Conservation (phyloP, 202 grass and related monocot species). For the Setaria italica region DNA sequence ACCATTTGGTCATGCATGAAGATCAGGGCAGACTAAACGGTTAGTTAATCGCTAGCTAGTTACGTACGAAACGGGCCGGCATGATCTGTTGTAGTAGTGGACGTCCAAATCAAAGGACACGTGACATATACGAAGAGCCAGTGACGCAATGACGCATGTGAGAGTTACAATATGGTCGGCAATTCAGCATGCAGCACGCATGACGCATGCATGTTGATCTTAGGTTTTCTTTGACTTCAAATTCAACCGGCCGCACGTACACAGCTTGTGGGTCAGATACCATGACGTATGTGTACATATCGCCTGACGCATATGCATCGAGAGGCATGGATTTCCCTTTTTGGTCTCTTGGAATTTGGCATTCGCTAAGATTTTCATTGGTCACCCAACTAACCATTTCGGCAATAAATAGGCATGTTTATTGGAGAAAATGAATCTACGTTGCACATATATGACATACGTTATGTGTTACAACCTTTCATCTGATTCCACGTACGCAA, state of each 20-base stretch:
- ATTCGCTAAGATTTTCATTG: background rate
- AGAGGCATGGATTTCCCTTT: background rate
- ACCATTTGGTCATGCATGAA: background rate
- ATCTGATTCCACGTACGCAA: too few species aligned
- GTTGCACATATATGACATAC: too few species aligned
- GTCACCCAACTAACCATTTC: too few species aligned
- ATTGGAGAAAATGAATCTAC: too few species aligned
- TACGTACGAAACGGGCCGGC: background rate
- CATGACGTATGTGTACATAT: background rate
- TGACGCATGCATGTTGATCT: background rate
- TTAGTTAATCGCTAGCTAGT: background rate
- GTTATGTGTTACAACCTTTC: too few species aligned
- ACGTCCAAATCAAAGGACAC: background rate
- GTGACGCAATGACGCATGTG: background rate
- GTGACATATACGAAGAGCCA: background rate
- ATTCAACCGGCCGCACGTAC: background rate
- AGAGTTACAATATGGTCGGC: background rate
- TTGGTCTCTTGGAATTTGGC: background rate
- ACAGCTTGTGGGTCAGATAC: conserved; percentile 13
- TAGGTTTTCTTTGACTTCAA: conserved; percentile 40
- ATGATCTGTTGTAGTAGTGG: background rate
- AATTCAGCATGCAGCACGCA: background rate
- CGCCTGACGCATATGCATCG: background rate
- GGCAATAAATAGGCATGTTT: too few species aligned
- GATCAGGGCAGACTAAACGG: too few species aligned